Evolutionary conservation across 768 basidiomycete species (phyloP).

Genomic region (Termitomyces sp.): DNA sequence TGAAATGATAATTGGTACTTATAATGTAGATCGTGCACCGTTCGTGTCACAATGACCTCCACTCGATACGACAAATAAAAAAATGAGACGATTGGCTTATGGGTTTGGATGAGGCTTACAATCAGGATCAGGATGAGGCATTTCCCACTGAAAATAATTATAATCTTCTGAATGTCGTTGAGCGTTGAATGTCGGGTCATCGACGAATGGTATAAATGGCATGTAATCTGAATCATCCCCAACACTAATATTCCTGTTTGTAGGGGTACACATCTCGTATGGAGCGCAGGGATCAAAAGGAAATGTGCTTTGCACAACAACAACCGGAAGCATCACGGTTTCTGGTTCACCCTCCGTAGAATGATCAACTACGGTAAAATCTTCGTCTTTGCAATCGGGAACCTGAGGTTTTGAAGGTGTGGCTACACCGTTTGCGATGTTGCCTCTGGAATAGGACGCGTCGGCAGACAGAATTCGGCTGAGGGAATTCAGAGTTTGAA

Average conservation of each 20-base stretch:
- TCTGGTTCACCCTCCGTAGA: neutral
- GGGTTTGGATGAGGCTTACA: conserved; percentile 19
- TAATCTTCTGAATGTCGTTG: conserved; percentile 34
- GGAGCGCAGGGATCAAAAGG: conserved; percentile 21
- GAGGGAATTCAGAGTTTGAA: conserved; percentile 10
- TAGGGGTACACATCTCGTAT: conserved; percentile 56
- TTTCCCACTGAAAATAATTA: conserved; percentile 46
- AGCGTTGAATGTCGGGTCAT: conserved; percentile 50
- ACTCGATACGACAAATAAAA: conserved; percentile 20
- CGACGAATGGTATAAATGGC: conserved; percentile 57
- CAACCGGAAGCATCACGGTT: conserved; percentile 7
- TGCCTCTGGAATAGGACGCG: neutral
- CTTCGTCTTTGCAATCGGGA: conserved; percentile 1
- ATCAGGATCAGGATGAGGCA: conserved; percentile 24
- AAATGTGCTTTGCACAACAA: conserved; percentile 9
- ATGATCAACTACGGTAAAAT: conserved; percentile 12
- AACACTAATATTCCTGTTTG: conserved; percentile 36
- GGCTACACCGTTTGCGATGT: neutral
- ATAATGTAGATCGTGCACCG: conserved; percentile 34
- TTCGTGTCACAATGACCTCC: conserved; percentile 46
- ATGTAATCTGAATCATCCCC: conserved; percentile 56
- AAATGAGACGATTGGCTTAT: neutral
- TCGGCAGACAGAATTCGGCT: conserved; percentile 2
- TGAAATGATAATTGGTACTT: conserved; percentile 30
- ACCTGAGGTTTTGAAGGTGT: neutral